phyloP scores from a whole-genome alignment of 305 asterid species.

The Solanum hybrid region DNA sequence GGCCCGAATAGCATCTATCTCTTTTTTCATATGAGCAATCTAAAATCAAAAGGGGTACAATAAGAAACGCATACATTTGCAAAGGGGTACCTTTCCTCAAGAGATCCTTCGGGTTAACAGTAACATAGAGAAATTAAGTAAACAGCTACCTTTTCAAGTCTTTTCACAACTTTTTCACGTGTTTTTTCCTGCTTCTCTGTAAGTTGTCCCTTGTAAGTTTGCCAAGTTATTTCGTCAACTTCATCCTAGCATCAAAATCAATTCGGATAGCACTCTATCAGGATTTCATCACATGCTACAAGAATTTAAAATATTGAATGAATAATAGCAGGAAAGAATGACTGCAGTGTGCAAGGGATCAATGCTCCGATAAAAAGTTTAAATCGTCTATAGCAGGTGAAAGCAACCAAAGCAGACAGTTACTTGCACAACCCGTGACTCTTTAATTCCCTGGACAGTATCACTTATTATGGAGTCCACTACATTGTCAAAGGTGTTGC shows the following conservation, averaged over 20 bases:
- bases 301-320: not conserved
- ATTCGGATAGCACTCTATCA: constrained; percentile 7
- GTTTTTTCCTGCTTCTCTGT: constrained; percentile 99
- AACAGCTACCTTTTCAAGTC: constrained; percentile 75
- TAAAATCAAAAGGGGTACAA: constrained; percentile 18
- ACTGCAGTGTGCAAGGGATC: not conserved
- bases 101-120: not conserved
- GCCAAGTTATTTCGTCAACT: constrained; percentile 97
- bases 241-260: constrained; percentile 51
- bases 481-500: not conserved
- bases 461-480: not conserved
- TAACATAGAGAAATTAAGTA: not conserved
- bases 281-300: not conserved
- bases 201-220: constrained; percentile 89
- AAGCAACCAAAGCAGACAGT: not conserved
- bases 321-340: not conserved
- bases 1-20: constrained; percentile 95
- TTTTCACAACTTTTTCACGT: constrained; percentile 83
- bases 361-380: not conserved
- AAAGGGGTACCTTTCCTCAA: not conserved
- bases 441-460: not conserved
- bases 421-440: not conserved
- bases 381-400: not conserved
- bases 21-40: constrained; percentile 98
- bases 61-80: not conserved